Conservation (phyloP, 805 yeast species). For the Candida schatavii region DNA sequence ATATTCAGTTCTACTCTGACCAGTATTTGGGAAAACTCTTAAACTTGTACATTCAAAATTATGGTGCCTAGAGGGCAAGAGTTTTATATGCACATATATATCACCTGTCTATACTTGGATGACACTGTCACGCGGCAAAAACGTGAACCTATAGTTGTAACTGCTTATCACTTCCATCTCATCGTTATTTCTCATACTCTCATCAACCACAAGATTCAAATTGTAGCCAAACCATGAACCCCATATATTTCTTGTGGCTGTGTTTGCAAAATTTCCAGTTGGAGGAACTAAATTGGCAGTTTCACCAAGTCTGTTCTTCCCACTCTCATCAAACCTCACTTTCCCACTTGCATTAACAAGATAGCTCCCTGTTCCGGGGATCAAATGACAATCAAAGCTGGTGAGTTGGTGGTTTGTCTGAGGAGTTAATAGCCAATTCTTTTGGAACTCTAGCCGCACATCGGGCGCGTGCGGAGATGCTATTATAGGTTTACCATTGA, state of each 20-base stretch:
- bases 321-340: slow-evolving; percentile 75
- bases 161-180: slow-evolving; percentile 52
- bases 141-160: slow-evolving; percentile 65
- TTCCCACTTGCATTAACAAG: slow-evolving; percentile 55
- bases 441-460: slow-evolving; percentile 50
- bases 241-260: slow-evolving; percentile 50
- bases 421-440: slow-evolving; percentile 57
- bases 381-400: slow-evolving; percentile 63
- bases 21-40: slow-evolving; percentile 33
- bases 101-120: slow-evolving; percentile 18
- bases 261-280: slow-evolving; percentile 3
- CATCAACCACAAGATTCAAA: slow-evolving; percentile 59
- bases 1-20: slow-evolving; percentile 25
- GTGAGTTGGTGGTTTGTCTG: slow-evolving; percentile 59
- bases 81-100: not conserved
- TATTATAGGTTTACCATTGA: slow-evolving; percentile 56
- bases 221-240: slow-evolving; percentile 71
- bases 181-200: slow-evolving; percentile 30
- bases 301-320: slow-evolving; percentile 63
- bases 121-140: slow-evolving; percentile 53
- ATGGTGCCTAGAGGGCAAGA: slow-evolving; percentile 11
- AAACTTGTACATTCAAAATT: slow-evolving; percentile 24
- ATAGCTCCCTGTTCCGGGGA: slow-evolving; percentile 60
- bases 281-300: slow-evolving; percentile 46
- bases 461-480: slow-evolving; percentile 12